These are phyloP conservation scores for Solanum pimpinellifolium DNA, from an alignment of 257 asterid genomes.

Conservation along the genomic window DNA sequence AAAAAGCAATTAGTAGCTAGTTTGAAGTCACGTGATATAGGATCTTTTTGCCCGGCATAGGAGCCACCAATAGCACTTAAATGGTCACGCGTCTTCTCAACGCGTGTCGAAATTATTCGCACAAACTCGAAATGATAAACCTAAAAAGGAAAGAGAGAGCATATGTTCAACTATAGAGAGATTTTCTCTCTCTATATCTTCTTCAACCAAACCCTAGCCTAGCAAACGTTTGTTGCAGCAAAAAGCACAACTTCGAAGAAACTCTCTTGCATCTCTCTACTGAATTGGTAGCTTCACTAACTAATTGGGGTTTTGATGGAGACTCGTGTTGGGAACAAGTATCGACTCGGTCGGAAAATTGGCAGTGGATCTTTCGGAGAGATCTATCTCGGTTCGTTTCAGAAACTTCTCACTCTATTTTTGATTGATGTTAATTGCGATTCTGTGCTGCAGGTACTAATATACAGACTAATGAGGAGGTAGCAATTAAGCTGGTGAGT, in stretches of 20 bases:
- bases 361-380: slow-evolving; percentile 51
- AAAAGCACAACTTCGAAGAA: not conserved
- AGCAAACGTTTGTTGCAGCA: not conserved
- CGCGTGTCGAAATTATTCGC: slow-evolving; percentile 6
- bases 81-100: not conserved
- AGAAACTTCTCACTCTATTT: not conserved
- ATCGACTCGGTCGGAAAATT: slow-evolving; percentile 35
- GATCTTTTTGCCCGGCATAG: not conserved
- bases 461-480: slow-evolving; percentile 72
- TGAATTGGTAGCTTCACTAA: not conserved
- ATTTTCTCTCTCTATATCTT: not conserved
- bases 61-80: not conserved
- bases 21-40: not conserved
- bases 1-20: not conserved
- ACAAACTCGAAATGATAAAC: not conserved
- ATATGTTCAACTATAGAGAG: not conserved
- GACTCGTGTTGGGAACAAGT: slow-evolving; percentile 40
- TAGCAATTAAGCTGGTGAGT: slow-evolving; percentile 85
- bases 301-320: slow-evolving; percentile 16
- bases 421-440: not conserved
- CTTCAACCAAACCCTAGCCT: slow-evolving; percentile 12
- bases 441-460: slow-evolving; percentile 36
- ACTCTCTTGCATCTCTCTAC: not conserved
- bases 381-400: slow-evolving; percentile 28
- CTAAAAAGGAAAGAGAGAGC: not conserved